Conservation (phyloP, 1,284 basidiomycete species). For the Ceratobasidium sp. region DNA sequence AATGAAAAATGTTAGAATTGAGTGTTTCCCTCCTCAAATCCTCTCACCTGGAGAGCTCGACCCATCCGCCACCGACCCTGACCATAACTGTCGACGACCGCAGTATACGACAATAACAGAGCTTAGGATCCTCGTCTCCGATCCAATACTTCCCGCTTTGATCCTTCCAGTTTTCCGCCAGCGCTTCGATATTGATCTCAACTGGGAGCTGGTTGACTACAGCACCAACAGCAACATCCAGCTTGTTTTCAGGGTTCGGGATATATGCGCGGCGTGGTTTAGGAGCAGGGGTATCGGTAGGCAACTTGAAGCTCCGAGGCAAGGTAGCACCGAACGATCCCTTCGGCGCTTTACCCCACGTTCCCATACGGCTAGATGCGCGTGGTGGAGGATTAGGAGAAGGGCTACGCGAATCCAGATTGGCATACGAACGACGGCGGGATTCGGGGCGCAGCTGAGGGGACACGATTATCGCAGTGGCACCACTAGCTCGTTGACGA, state of each 20-base stretch:
- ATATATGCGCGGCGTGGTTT: conserved; percentile 71
- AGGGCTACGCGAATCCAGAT: conserved; percentile 41
- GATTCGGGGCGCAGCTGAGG: conserved; percentile 32
- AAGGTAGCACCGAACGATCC: conserved; percentile 30
- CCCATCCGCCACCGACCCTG: conserved; percentile 93
- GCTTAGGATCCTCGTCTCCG: conserved; percentile 84
- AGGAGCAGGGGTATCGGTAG: conserved; percentile 1
- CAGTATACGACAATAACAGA: conserved; percentile 91
- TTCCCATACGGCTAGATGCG: conserved; percentile 13
- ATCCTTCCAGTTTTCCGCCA: conserved; percentile 86
- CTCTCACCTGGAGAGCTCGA: conserved; percentile 84
- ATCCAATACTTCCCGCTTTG: conserved; percentile 97
- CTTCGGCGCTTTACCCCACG: conserved; percentile 30
- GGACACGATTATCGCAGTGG: conserved; percentile 57
- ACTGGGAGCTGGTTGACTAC: conserved; percentile 90
- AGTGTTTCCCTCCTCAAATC: neutral
- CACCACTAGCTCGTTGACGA: conserved; percentile 77
- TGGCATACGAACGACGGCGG: conserved; percentile 46
- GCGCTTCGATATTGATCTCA: conserved; percentile 83
- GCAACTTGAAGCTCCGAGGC: conserved; percentile 33
- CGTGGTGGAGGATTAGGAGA: conserved; percentile 59
- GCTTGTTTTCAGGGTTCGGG: conserved; percentile 85
- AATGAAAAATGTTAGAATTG: conserved; percentile 12
- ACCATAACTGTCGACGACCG: conserved; percentile 96
- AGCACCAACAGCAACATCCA: conserved; percentile 91